Percentiles rank a stretch among this genome's conserved stretches.
These are phyloP conservation scores for Suhomyces pyralidae DNA, from an alignment of 805 yeast species.

Conservation along the genomic window DNA sequence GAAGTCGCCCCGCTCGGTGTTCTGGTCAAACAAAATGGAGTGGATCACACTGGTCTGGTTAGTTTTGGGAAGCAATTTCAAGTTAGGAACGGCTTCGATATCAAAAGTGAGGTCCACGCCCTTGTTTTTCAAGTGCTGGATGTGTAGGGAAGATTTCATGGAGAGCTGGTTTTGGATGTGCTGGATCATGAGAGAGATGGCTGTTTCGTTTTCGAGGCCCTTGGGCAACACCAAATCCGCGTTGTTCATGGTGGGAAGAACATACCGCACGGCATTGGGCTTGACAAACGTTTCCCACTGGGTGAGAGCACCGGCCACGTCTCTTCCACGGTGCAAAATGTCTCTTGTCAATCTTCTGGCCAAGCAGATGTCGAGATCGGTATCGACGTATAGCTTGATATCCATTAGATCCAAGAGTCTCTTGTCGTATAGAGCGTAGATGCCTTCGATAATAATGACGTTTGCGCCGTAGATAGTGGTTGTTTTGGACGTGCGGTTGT, in stretches of 20 bases:
- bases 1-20: conserved; percentile 68
- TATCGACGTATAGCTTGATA: conserved; percentile 85
- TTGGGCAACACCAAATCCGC: conserved; percentile 92
- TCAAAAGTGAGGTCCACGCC: conserved; percentile 43
- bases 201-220: conserved; percentile 78
- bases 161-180: conserved; percentile 74
- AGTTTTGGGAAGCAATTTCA: conserved; percentile 43
- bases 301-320: conserved; percentile 70
- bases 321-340: conserved; percentile 81
- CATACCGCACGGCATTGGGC: conserved; percentile 78
- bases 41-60: conserved; percentile 72
- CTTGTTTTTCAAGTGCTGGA: conserved; percentile 57
- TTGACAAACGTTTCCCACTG: conserved; percentile 93
- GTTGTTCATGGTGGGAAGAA: conserved; percentile 68
- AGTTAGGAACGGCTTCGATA: conserved; percentile 23
- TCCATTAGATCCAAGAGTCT: conserved; percentile 75
- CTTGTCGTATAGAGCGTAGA: conserved; percentile 73
- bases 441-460: conserved; percentile 89
- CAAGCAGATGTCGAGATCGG: conserved; percentile 88
- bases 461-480: conserved; percentile 88
- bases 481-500: conserved; percentile 60
- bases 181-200: conserved; percentile 72
- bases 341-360: conserved; percentile 87
- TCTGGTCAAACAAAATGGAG: conserved; percentile 59
- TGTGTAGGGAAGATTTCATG: conserved; percentile 63